Evolutionary conservation across 2,329 filamentous ascomycete genomes (phyloP).

Genomic region (Corynespora cassiicola): DNA sequence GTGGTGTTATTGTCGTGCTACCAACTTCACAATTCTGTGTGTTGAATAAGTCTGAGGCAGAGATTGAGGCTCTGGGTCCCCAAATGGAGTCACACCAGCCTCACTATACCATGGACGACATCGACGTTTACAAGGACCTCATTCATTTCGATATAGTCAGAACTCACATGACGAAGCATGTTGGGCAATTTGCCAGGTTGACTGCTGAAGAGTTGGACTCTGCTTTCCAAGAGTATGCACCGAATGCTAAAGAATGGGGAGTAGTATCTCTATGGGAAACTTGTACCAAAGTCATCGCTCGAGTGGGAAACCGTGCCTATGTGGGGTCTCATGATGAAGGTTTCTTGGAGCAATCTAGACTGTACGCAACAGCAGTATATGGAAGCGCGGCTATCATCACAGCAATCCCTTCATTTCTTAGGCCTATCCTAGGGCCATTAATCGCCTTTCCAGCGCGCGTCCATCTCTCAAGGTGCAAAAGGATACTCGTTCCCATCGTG

Average conservation of each 20-base stretch:
- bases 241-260: conserved; percentile 2
- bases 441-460: conserved; percentile 4
- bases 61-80: conserved; percentile 5
- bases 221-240: conserved; percentile 5
- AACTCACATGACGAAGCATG: conserved; percentile 5
- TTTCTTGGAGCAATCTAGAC: conserved; percentile 6
- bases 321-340: conserved; percentile 11
- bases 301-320: conserved; percentile 4
- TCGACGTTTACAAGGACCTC: conserved; percentile 8
- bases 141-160: conserved; percentile 12
- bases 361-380: conserved; percentile 3
- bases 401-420: conserved; percentile 5
- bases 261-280: conserved; percentile 6
- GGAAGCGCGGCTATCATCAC: conserved; percentile 10
- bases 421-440: conserved; percentile 4
- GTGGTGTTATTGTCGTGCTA: conserved; percentile 7
- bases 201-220: conserved; percentile 8
- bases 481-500: conserved; percentile 11
- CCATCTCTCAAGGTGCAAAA: conserved; percentile 1
- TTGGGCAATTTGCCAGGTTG: conserved; percentile 1
- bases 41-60: conserved; percentile 7
- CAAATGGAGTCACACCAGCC: conserved; percentile 7
- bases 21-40: conserved; percentile 6
- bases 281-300: conserved; percentile 3
- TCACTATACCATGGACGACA: conserved; percentile 7